Conservation (phyloP, 2,329 filamentous ascomycete genomes). For the Colletotrichum nymphaeae region DNA sequence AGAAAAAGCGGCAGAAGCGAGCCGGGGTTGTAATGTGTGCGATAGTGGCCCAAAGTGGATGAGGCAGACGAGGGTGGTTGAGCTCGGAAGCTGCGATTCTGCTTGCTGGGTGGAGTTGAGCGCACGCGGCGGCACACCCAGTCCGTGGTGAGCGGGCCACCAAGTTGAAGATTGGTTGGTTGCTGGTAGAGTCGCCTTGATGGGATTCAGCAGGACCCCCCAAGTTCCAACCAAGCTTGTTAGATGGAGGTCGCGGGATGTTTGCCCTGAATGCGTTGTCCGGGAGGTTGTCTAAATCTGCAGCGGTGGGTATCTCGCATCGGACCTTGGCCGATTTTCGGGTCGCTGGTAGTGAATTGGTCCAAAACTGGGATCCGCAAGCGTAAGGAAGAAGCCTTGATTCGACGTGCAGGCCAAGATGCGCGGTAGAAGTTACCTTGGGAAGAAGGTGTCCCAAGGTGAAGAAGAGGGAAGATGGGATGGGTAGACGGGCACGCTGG, state of each 20-base stretch:
- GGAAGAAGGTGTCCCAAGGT: background rate
- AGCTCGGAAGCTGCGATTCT: slow-evolving; percentile 31
- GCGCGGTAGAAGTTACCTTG: background rate
- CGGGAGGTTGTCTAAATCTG: slow-evolving; percentile 15
- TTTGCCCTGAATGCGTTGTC: slow-evolving; percentile 8
- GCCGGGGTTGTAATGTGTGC: slow-evolving; percentile 9
- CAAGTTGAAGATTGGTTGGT: background rate
- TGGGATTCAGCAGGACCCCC: slow-evolving; percentile 9
- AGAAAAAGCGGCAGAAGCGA: slow-evolving; percentile 27
- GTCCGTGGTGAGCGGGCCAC: slow-evolving; percentile 12
- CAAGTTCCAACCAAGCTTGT: slow-evolving; percentile 5
- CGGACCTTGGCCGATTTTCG: slow-evolving; percentile 20
- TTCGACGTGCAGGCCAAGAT: background rate
- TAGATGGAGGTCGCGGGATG: background rate
- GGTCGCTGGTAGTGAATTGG: background rate
- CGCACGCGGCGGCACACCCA: slow-evolving; percentile 26
- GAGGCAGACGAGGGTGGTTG: slow-evolving; percentile 26
- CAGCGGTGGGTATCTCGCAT: slow-evolving; percentile 16
- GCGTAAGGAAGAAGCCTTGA: background rate
- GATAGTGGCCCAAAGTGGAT: slow-evolving; percentile 28
- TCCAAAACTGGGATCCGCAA: background rate
- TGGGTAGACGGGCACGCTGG: background rate
- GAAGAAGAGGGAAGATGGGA: slow-evolving; percentile 11
- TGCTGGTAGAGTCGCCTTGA: slow-evolving; percentile 5
- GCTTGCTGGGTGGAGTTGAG: slow-evolving; percentile 27